Conservation (phyloP, 805 yeast species). For the Debaryomyces maramus region DNA sequence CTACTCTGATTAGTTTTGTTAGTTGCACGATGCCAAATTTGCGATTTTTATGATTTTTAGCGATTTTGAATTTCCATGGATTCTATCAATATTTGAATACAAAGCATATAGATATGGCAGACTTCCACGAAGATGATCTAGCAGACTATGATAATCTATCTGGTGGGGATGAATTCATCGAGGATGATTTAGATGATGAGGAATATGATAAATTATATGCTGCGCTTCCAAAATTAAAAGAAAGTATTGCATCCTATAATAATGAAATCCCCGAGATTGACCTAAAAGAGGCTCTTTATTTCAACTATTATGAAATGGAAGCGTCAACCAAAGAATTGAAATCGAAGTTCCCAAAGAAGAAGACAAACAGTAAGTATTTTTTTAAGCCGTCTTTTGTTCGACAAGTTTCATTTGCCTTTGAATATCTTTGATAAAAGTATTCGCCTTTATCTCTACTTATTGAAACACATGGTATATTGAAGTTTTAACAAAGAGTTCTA, state of each 20-base stretch:
- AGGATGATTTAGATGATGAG: slow-evolving; percentile 37
- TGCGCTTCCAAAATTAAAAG: slow-evolving; percentile 44
- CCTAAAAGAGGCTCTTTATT: slow-evolving; percentile 59
- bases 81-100: too few species aligned
- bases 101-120: slow-evolving; percentile 10
- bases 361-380: slow-evolving; percentile 47
- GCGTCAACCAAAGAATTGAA: slow-evolving; percentile 51
- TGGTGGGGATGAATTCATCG: slow-evolving; percentile 36
- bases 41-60: too few species aligned
- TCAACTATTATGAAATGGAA: slow-evolving; percentile 55
- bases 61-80: too few species aligned
- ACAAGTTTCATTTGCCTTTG: slow-evolving; percentile 5
- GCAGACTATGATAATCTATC: slow-evolving; percentile 24
- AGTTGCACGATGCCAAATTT: too few species aligned
- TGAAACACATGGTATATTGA: slow-evolving; percentile 5
- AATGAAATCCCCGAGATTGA: slow-evolving; percentile 48
- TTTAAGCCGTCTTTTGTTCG: slow-evolving; percentile 7
- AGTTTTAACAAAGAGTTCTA: slow-evolving; percentile 15
- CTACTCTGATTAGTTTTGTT: too few species aligned
- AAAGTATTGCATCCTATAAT: slow-evolving; percentile 37
- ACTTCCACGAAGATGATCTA: slow-evolving; percentile 22
- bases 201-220: slow-evolving; percentile 45
- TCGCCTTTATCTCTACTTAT: background rate
- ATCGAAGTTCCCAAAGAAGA: slow-evolving; percentile 27
- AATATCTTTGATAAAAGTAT: background rate